Evolutionary conservation across 805 yeast genomes (phyloP).

Genomic region (Ogataea trehalophila): DNA sequence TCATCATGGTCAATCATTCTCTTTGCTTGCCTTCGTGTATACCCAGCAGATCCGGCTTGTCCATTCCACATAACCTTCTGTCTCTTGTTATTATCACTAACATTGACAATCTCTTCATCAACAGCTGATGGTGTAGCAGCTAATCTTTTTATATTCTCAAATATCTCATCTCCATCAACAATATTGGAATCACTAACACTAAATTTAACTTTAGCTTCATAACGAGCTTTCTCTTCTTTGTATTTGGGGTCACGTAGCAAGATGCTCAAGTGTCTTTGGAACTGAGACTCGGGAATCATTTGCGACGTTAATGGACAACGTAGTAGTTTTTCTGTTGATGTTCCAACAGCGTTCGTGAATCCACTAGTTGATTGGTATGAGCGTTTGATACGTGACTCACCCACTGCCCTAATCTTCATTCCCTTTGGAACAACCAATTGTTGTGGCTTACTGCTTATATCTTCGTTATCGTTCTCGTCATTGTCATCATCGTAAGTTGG

Average conservation of each 20-base stretch:
- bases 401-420: slow-evolving; percentile 66
- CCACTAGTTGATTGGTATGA: slow-evolving; percentile 8
- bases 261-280: slow-evolving; percentile 65
- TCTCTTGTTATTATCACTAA: slow-evolving; percentile 17
- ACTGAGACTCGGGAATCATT: slow-evolving; percentile 62
- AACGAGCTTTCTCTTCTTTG: slow-evolving; percentile 60
- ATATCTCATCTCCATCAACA: slow-evolving; percentile 37
- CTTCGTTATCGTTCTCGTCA: slow-evolving; percentile 4
- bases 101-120: not conserved
- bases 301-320: slow-evolving; percentile 79
- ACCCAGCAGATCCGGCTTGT: slow-evolving; percentile 22
- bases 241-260: slow-evolving; percentile 75
- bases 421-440: slow-evolving; percentile 33
- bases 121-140: slow-evolving; percentile 3
- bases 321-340: slow-evolving; percentile 32
- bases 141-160: slow-evolving; percentile 50
- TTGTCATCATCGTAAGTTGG: slow-evolving; percentile 6
- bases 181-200: slow-evolving; percentile 31
- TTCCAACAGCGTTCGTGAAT: not conserved
- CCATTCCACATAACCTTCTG: slow-evolving; percentile 33
- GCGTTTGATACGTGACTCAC: slow-evolving; percentile 54
- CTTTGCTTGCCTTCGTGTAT: slow-evolving; percentile 16
- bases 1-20: slow-evolving; percentile 20
- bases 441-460: not conserved
- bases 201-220: slow-evolving; percentile 53